These are phyloP conservation scores for Septoria petroselini DNA, from an alignment of 2,329 filamentous ascomycete species.

Conservation along the genomic window DNA sequence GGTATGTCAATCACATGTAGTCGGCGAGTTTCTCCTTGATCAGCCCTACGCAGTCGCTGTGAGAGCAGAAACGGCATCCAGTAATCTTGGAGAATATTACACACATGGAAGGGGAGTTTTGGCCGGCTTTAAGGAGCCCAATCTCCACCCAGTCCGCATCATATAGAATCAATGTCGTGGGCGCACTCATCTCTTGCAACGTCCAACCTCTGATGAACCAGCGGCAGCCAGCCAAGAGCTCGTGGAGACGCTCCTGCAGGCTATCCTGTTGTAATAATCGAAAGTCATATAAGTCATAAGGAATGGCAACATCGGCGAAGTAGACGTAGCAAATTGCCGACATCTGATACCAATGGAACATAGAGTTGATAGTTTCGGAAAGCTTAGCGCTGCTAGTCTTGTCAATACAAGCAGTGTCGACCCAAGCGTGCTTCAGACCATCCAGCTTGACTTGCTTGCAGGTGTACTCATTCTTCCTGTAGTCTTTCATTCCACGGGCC, in stretches of 20 bases:
- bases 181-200: conserved; percentile 21
- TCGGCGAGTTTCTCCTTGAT: too few species aligned
- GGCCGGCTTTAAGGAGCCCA: too few species aligned
- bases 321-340: conserved; percentile 24
- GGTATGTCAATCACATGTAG: too few species aligned
- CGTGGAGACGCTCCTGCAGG: not conserved
- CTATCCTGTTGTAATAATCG: not conserved
- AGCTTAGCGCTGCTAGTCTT: too few species aligned
- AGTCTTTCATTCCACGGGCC: conserved; percentile 7
- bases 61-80: too few species aligned
- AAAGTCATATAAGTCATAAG: not conserved
- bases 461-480: conserved; percentile 16
- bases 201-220: conserved; percentile 17
- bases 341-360: conserved; percentile 27
- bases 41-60: too few species aligned
- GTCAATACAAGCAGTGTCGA: too few species aligned
- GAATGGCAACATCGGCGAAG: conserved; percentile 17
- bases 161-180: not conserved
- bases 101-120: too few species aligned
- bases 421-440: conserved; percentile 23
- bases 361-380: too few species aligned
- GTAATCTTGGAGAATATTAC: too few species aligned
- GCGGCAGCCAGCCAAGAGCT: too few species aligned
- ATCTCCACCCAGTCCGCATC: not conserved
- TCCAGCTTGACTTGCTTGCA: conserved; percentile 16